Evolutionary conservation across 2,329 filamentous ascomycete genomes (phyloP), one percentile per base, ranked within the genome.

Genomic region (Colletotrichum chrysophilum): DNA sequence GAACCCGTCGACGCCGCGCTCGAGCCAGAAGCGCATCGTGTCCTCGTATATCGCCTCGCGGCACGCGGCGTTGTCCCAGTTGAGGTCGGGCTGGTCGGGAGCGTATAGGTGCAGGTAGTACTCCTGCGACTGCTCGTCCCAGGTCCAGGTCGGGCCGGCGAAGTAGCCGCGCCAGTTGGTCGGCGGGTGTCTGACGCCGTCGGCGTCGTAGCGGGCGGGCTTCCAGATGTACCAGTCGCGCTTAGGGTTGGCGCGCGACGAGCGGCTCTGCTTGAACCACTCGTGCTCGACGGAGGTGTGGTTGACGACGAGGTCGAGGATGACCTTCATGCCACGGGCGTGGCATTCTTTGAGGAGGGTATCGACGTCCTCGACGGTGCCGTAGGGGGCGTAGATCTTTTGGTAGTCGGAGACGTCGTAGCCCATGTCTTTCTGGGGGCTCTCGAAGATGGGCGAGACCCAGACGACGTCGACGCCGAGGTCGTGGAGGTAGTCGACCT

Each of bases 261-360:
- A 87, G 4, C 88, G 85, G 3, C 89, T 89, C 64, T 91, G 87
- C 65, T 88, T 85, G 81, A 93, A 93, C 91, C 91, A 93, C 8
- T 84, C 81, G 68, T 92, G 90, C 79, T 91, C 85, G 36, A 84
- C 78, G 0, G 84, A 86, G 0, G 93, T 95, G 80, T 95, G 94
- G 73, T 95, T 95, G 21, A 95, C 90, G 0, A 95, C 94, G 9
- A 95, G 85, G 78, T 95, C 93, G 78, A 95, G 90, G 12, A 95
- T 89, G 10, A 95, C 84, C 80, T 92, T 93, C 86, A 95, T 92
- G 0, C 87, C 89, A 4, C 91, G 85, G 6, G 85, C 78, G 75
- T 94, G 92, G 48, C 90, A 89, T 13, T 89, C 89, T 24, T 86
- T 76, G n/a, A 94, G 90, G 34, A 95, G 81, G 0, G 84, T 83